Percentiles rank a stretch among this genome's conserved stretches.
Evolutionary conservation across 768 basidiomycete species (phyloP).

Genomic region (Leccinum obscurum): DNA sequence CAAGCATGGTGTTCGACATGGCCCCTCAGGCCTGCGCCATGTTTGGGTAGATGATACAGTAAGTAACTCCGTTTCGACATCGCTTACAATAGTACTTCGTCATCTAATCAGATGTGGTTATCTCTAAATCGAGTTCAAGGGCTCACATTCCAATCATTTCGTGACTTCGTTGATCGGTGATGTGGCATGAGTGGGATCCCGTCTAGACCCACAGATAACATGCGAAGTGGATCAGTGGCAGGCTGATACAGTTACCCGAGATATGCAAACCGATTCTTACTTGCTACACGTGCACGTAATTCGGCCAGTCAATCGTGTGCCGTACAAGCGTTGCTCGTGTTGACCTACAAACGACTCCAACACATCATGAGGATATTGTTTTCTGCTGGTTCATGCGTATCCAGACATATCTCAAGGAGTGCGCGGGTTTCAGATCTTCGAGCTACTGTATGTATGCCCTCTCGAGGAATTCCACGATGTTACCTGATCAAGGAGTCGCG

Average conservation of each 20-base stretch:
- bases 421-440: not conserved
- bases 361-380: not conserved
- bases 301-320: not conserved
- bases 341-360: not conserved
- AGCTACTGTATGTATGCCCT: slow-evolving; percentile 7
- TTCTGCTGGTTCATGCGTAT: not conserved
- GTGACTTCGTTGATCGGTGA: not conserved
- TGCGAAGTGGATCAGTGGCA: not conserved
- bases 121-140: not conserved
- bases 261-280: not conserved
- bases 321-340: not conserved
- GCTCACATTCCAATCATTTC: not conserved
- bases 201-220: not conserved
- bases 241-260: not conserved
- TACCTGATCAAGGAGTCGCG: slow-evolving; percentile 16
- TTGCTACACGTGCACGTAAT: not conserved
- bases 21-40: too few species aligned
- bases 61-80: not conserved
- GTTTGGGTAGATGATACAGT: too few species aligned
- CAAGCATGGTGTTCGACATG: too few species aligned
- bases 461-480: slow-evolving; percentile 11
- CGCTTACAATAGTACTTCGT: not conserved
- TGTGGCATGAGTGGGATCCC: too few species aligned
- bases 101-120: not conserved
- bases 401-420: slow-evolving; percentile 3